Evolutionary conservation across 2,329 filamentous ascomycete genomes (phyloP), one percentile per base, ranked within the genome.

Genomic region (Talaromyces albobiverticillius): DNA sequence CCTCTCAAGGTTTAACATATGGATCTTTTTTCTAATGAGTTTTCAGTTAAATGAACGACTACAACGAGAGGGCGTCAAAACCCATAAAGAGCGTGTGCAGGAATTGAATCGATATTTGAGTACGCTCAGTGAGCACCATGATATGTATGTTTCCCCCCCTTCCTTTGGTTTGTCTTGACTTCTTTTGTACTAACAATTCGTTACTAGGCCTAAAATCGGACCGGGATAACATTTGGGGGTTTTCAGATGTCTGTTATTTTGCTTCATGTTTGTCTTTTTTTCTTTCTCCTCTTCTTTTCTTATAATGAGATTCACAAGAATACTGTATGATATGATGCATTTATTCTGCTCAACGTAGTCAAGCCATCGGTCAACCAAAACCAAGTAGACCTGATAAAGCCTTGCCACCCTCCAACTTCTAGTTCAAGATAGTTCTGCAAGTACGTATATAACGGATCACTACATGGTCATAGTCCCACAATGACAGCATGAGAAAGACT

Each of bases 11-110:
- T n/a, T n/a, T n/a, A n/a, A n/a, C n/a, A n/a, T n/a, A n/a, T n/a
- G n/a, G n/a, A n/a, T n/a, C n/a, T n/a, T n/a, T n/a, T n/a, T n/a
- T n/a, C n/a, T n/a, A n/a, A n/a, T n/a, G n/a, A n/a, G n/a, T n/a
- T n/a, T 49, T 50, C 61, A 94, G 90, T 77, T 97, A 64, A 84
- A 94, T 63, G 87, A 96, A 65, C 80, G 90, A 58, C 76, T 95
- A 42, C 86, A 88, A 67, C 84, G 87, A 13, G 92, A 96, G 69
- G 87, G 95, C 14, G 83, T 93, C 61, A 97, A 96, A 79, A 95
- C 92, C 26, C 94, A 99, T 73, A 97, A 97, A 71, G 89, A 99
- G 76, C 85, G 90, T 10, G 93, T 99, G 41, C 92, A 97, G 71
- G 91, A 96, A 70, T 77, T 97, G 63, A 99, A 99, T 70, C 90